phyloP scores from a whole-genome alignment of 2,329 filamentous ascomycete genomes.

The Aspergillus bombycis region DNA sequence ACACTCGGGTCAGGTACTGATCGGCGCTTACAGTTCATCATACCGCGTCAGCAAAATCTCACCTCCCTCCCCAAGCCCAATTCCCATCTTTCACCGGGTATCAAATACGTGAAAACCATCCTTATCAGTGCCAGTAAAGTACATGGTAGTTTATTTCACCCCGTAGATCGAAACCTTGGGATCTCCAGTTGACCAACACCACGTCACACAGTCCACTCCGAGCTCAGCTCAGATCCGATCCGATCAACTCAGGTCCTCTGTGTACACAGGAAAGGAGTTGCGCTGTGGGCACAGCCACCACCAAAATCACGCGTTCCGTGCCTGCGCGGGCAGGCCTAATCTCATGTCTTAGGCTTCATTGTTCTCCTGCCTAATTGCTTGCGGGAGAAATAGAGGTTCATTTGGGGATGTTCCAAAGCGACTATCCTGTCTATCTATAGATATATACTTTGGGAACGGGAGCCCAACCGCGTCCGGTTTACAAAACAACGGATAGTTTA shows the following conservation, averaged over 20 bases:
- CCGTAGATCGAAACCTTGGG: not conserved
- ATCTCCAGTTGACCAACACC: not conserved
- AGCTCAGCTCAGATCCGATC: not conserved
- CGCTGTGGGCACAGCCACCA: not conserved
- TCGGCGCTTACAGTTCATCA: constrained; percentile 4
- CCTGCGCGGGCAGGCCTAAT: not conserved
- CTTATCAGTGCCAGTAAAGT: not conserved
- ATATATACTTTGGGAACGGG: not conserved
- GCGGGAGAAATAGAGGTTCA: not conserved
- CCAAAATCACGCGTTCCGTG: constrained; percentile 4
- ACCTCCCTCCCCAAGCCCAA: not conserved
- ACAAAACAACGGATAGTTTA: not conserved
- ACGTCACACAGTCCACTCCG: not conserved
- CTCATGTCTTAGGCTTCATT: not conserved
- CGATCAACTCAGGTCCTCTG: not conserved
- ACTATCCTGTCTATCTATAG: not conserved
- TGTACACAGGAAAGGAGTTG: not conserved
- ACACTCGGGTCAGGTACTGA: constrained; percentile 2
- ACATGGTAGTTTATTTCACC: not conserved
- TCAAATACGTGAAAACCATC: not conserved
- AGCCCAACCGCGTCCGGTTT: not conserved
- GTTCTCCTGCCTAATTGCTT: not conserved
- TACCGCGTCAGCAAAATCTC: constrained; percentile 7
- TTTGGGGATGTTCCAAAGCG: too few species aligned
- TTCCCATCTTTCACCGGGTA: not conserved